Evolutionary conservation across 306 rosid genomes (phyloP).

Genomic region (Acacia melanoxylon): DNA sequence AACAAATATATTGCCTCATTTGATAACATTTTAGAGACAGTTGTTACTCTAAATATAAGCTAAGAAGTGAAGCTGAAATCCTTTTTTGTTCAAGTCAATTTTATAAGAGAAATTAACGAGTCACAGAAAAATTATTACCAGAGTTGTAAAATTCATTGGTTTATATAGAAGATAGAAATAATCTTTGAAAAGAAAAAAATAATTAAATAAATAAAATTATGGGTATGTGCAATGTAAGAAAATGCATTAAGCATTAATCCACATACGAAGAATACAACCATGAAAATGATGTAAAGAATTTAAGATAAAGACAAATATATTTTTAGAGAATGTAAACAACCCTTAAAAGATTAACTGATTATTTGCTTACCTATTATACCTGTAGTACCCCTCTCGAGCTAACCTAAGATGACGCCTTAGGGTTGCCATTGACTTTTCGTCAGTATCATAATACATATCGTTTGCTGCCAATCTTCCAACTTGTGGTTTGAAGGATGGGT

Average conservation of each 20-base stretch:
- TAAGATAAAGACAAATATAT: not conserved
- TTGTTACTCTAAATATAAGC: constrained; percentile 19
- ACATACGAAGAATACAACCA: constrained; percentile 11
- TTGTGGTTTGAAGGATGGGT: constrained; percentile 93
- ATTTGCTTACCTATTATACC: constrained; percentile 75
- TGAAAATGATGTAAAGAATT: constrained; percentile 6
- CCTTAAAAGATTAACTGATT: constrained; percentile 7
- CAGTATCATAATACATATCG: constrained; percentile 96
- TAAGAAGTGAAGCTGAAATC: constrained; percentile 21
- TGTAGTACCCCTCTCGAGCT: constrained; percentile 84
- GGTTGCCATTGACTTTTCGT: constrained; percentile 96
- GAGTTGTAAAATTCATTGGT: constrained; percentile 3
- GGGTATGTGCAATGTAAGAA: not conserved
- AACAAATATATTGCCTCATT: constrained; percentile 9
- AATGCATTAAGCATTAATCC: not conserved
- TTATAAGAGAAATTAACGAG: constrained; percentile 17
- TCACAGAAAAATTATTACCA: constrained; percentile 5
- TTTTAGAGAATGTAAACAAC: constrained; percentile 14
- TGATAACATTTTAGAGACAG: constrained; percentile 10
- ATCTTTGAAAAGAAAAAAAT: not conserved
- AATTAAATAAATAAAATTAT: not conserved
- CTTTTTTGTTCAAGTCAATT: constrained; percentile 26
- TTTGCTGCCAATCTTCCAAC: constrained; percentile 93
- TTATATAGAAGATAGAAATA: not conserved
- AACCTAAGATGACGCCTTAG: constrained; percentile 88